Evolutionary conservation across 352 stramenopile genomes (phyloP), one percentile per base, ranked within the genome.

Genomic region (Phytophthora constricta): DNA sequence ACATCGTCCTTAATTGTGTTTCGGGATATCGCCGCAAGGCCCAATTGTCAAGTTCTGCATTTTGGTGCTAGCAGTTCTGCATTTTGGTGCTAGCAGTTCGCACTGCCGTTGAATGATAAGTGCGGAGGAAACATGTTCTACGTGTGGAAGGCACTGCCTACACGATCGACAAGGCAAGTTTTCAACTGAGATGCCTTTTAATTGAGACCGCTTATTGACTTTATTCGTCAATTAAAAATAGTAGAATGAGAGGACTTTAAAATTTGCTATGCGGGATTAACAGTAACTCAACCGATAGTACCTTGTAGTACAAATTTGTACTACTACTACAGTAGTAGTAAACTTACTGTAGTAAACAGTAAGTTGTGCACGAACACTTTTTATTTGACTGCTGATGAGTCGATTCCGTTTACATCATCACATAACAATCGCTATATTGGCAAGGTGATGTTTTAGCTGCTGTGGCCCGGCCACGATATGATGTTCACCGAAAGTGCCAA

Each of bases 41-140:
- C 5, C 34, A 53, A 22, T 48, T 17, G 27, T 58, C 60, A 9
- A 65, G 41, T 14, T 5, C 42, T 9, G 45, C 61, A n/a, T 11
- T 73, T 65, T 73, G 65, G 65, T 73, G 65, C 48, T 60, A 70
- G 23, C 65, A 73, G 39, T 73, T 58, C n/a, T n/a, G n/a, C n/a
- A n/a, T n/a, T n/a, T n/a, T n/a, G n/a, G n/a, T n/a, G n/a, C n/a
- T n/a, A n/a, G n/a, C n/a, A n/a, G n/a, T n/a, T n/a, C 49, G 65
- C 59, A 14, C 27, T 73, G 19, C 59, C 65, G 20, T 16, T 64
- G 47, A 65, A 65, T 26, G 54, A 51, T 19, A 68, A 73, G 25
- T 73, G 60, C 25, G 65, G 59, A 2, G 65, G 65, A 39, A 69
- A 69, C 33, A 22, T 48, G 23, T 69, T 70, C 65, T 73, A 70